Evolutionary conservation across 306 rosid species (phyloP), one percentile per base, ranked within the genome.

Genomic region (Vicia villosa): DNA sequence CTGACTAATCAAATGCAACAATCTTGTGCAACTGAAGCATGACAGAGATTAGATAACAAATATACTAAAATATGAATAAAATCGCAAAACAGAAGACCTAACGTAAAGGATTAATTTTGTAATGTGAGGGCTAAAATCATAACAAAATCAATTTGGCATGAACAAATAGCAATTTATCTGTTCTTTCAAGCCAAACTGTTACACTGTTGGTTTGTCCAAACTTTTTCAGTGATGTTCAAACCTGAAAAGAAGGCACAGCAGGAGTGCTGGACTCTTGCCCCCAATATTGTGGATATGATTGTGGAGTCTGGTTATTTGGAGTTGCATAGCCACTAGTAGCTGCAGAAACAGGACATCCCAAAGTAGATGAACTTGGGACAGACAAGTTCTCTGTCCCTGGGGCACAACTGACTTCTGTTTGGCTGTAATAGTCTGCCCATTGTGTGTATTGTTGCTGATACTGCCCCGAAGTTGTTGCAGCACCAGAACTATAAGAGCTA

Each of bases 341-440:
- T 68, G 85, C 83, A 73, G 96, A 86, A 78, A 82, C 77, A 7
- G 89, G 64, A 74, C 85, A 76, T n/a, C 82, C 87, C 74, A 72
- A 64, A 74, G 81, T 74, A 73, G 95, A 83, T 61, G 89, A 74
- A 74, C 77, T 82, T 50, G 91, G 45, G 63, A 83, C 91, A 72
- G 95, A 82, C 58, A 85, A 72, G 77, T 89, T 91, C 78, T 95
- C 99, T 16, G 99, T 95, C 76, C 99, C 99, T 75, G 99, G 99
- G 43, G 99, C 99, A 69, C 99, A 91, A 80, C 96, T 91, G 64
- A 94, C 99, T 84, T 95, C 99, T 34, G 96, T 84, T 81, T 89
- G 97, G 79, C 70, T 86, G 90, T 95, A 89, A 80, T 91, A 95
- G 77, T 91, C 96, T 11, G 85, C 86, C 99, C 99, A 95, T 74